Evolutionary conservation across 352 stramenopile species (phyloP), one percentile per base, ranked within the genome.

Genomic region (Phytophthora capsici): DNA sequence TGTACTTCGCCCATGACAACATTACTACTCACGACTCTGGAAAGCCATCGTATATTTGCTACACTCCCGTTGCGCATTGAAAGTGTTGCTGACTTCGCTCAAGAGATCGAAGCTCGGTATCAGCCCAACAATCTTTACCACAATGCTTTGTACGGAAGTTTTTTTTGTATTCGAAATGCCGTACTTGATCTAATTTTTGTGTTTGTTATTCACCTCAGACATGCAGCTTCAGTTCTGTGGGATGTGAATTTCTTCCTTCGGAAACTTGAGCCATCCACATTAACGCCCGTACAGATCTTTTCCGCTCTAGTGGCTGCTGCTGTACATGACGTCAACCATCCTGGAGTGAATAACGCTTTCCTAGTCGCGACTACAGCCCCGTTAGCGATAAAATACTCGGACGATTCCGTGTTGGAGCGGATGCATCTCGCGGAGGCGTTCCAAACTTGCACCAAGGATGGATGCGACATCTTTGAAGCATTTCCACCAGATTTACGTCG

Each of bases 241-340:
- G 82, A 90, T 34, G 71, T 93, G 23, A 87, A 91, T 51, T 84
- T 84, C 19, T 84, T 93, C 34, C 66, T 94, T 7, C 73, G 68
- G 3, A 72, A 75, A 1, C 68, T 91, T 1, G 66, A 86, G 30
- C 63, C 73, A 2, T 54, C 66, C 6, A 71, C 67, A 13, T 17
- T 77, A 14, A 71, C 73, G 6, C 64, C 82, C 0, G 51, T 90
- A 3, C 80, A 94, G 19, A 36, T 89, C 10, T 82, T 92, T 32
- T 87, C 89, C n/a, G 80, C 96, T 12, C 63, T 98, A 1, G 57
- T 98, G 10, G 89, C 93, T n/a, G 92, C 86, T 4, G 75, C 95
- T 2, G 78, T 96, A 22, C 95, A 98, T 63, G 95, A 98, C 63
- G 79, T 98, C 10, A 97, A 93, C 44, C 95, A 98, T 68, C 87